Percentiles rank a stretch among this genome's conserved stretches.
phyloP scores from a whole-genome alignment of 345 rosid genomes.

The Brassica incana region DNA sequence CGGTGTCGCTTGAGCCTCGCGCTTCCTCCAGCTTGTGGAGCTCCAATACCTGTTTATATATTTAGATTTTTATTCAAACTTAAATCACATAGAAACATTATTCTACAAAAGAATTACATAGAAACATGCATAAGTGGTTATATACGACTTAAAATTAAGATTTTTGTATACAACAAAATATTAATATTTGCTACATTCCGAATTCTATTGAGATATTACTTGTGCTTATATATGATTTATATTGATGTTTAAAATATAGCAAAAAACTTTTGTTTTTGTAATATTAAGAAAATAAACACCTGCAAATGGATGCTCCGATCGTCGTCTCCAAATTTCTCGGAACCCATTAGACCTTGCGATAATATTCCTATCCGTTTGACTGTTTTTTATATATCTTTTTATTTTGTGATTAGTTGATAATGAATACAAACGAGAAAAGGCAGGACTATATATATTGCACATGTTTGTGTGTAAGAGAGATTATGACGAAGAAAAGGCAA shows the following conservation, averaged over 20 bases:
- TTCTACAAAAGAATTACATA: too few species aligned
- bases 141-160: too few species aligned
- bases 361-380: not conserved
- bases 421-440: constrained; percentile 1
- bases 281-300: not conserved
- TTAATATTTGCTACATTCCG: too few species aligned
- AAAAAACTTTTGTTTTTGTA: not conserved
- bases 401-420: not conserved
- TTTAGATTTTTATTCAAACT: too few species aligned
- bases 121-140: too few species aligned
- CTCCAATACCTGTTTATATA: constrained; percentile 35
- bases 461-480: constrained; percentile 5
- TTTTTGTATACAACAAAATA: too few species aligned
- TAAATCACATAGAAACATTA: too few species aligned
- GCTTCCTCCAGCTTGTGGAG: constrained; percentile 50
- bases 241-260: accelerated
- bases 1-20: constrained; percentile 52
- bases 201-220: too few species aligned
- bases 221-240: too few species aligned
- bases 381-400: not conserved
- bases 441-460: constrained; percentile 11
- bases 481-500: not conserved
- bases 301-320: constrained; percentile 54
- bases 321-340: constrained; percentile 38
- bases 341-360: constrained; percentile 36